Evolutionary conservation across 2,329 filamentous ascomycete species (phyloP), one percentile per base, ranked within the genome.

Genomic region (Metarhizium anisopliae): DNA sequence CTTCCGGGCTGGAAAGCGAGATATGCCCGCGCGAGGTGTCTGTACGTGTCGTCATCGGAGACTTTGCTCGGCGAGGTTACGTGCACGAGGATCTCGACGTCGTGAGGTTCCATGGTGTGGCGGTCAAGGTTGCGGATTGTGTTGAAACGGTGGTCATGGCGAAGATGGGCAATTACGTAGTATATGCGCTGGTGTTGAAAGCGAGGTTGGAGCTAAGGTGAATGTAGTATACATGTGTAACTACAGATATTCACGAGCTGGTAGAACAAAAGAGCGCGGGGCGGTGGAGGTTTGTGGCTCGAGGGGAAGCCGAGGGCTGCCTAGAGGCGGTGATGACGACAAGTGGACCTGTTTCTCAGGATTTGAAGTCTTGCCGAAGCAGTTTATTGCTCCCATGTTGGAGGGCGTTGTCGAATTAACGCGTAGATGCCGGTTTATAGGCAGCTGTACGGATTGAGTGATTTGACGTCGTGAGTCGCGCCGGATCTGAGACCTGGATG

Each of bases 51-150:
- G 66, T 84, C 80, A 60, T 82, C 77, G 11, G 63, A 61, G 25
- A 71, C 68, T 43, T 66, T 73, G 61, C 77, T 76, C 6, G 79
- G 77, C 35, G 80, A 81, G 11, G 76, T 67, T 55, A 81, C 74
- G 64, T 84, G 81, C 52, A 82, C 74, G 49, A 84, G 71, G 49
- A 83, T 79, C 67, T 84, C 80, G 53, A 74, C 70, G 57, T 76
- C 68, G 18, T 57, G 47, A 29, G 58, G 45, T 14, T 49, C 45
- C 45, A 49, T 49, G 45, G 7, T 30, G 20, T 11, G 45, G 25
- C 8, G 14, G 38, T 40, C 10, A 40, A 13, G 7, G 7, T 47
- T 8, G 16, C 40, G 40, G 43, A 47, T 8, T 29, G 43, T 25
- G n/a, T 47, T 8, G 43, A 25, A 6, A 6, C 7, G 43, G 8